These are phyloP conservation scores for Talaromyces sp. DNA, from an alignment of 2,329 filamentous ascomycete species.

Conservation along the genomic window DNA sequence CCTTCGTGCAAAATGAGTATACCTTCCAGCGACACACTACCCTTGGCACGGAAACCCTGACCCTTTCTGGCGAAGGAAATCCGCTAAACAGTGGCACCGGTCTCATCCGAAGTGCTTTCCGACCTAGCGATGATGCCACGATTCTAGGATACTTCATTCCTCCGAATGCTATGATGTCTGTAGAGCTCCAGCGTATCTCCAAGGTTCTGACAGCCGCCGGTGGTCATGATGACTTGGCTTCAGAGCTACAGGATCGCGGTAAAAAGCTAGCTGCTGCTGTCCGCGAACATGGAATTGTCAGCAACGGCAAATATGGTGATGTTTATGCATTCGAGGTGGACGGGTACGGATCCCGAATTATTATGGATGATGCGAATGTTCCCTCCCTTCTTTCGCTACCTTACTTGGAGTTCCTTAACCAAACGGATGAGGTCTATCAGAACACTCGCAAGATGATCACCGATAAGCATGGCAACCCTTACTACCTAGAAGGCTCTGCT, in stretches of 20 bases:
- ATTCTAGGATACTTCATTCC: conserved; percentile 95
- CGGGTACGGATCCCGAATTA: conserved; percentile 62
- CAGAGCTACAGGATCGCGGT: conserved; percentile 58
- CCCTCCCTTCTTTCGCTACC: conserved; percentile 65
- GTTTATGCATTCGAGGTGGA: conserved; percentile 69
- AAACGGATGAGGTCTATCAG: conserved; percentile 71
- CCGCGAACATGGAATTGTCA: conserved; percentile 76
- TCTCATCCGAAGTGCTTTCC: conserved; percentile 86
- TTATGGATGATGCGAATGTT: conserved; percentile 70
- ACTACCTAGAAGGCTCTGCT: conserved; percentile 74
- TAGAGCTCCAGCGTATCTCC: conserved; percentile 77
- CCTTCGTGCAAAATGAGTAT: conserved; percentile 74
- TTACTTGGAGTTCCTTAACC: conserved; percentile 59
- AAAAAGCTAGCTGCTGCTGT: conserved; percentile 73
- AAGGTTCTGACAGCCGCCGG: conserved; percentile 64
- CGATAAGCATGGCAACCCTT: conserved; percentile 77
- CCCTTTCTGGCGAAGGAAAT: conserved; percentile 82
- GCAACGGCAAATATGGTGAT: conserved; percentile 54
- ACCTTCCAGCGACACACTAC: conserved; percentile 82
- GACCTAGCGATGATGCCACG: conserved; percentile 92
- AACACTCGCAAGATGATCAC: conserved; percentile 88
- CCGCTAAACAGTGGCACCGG: conserved; percentile 83
- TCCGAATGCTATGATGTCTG: conserved; percentile 93
- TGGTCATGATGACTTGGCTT: conserved; percentile 56
- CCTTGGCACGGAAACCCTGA: conserved; percentile 86